A percentile compares a stretch with the other conserved stretches of the same genome.
phyloP scores from a whole-genome alignment of 2,329 filamentous ascomycete species.

The Thermoascus crustaceus region DNA sequence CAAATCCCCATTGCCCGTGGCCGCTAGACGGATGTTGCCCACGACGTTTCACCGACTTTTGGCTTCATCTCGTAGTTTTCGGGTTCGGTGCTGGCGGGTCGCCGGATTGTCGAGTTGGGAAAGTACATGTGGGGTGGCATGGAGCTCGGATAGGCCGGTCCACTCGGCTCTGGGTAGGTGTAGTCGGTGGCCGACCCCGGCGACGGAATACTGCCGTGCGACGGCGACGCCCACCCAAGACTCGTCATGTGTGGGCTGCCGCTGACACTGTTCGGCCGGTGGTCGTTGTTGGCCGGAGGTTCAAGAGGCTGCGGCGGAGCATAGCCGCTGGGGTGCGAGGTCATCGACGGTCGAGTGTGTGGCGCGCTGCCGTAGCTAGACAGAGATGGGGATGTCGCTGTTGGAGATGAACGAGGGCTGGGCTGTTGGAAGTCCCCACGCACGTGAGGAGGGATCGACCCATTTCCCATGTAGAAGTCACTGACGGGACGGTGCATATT shows the following conservation, averaged over 20 bases:
- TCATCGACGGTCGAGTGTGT: constrained; percentile 52
- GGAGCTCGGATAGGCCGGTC: constrained; percentile 40
- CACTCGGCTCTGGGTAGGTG: constrained; percentile 66
- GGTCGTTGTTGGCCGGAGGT: constrained; percentile 68
- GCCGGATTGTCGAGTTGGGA: constrained; percentile 57
- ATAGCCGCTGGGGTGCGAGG: constrained; percentile 76
- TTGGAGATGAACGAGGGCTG: constrained; percentile 58
- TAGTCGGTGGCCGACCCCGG: constrained; percentile 66
- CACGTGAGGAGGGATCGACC: constrained; percentile 73
- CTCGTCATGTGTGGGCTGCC: constrained; percentile 79
- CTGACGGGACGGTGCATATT: constrained; percentile 59
- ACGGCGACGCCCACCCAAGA: constrained; percentile 80
- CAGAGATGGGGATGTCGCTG: constrained; percentile 57
- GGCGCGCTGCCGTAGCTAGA: constrained; percentile 48
- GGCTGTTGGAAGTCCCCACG: constrained; percentile 64
- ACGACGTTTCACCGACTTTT: constrained; percentile 26
- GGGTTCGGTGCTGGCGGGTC: constrained; percentile 68
- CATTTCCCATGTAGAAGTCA: constrained; percentile 73
- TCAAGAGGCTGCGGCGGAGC: constrained; percentile 80
- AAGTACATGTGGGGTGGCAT: constrained; percentile 63
- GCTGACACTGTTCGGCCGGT: constrained; percentile 63
- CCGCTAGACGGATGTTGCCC: constrained; percentile 29
- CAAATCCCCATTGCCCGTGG: no score
- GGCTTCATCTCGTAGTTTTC: constrained; percentile 57
- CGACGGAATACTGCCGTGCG: constrained; percentile 63